phyloP scores from a whole-genome alignment of 305 asterid genomes.

The Ajuga reptans region DNA sequence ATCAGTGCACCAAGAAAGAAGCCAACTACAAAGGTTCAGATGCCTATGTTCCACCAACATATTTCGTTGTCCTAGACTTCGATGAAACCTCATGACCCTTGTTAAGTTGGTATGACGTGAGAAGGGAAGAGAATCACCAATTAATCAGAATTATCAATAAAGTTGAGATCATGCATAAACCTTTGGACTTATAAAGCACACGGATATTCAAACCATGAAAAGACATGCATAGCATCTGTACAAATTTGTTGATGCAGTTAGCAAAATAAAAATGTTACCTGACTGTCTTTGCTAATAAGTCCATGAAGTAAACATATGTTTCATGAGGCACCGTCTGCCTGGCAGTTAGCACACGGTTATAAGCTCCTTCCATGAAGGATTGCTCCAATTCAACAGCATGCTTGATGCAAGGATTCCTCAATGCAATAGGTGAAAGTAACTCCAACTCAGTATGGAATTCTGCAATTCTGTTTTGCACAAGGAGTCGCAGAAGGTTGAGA shows the following conservation, averaged over 20 bases:
- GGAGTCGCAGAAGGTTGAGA: conserved; percentile 93
- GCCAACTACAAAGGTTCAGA: neutral
- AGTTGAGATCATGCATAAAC: neutral
- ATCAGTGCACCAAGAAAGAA: neutral
- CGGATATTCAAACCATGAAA: neutral
- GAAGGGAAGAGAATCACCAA: neutral
- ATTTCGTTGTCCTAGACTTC: neutral
- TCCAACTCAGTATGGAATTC: conserved; percentile 96
- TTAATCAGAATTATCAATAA: neutral
- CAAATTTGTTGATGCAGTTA: neutral
- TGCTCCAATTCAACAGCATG: conserved; percentile 97
- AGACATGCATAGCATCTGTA: neutral
- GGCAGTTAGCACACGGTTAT: conserved; percentile 83
- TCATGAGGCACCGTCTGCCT: conserved; percentile 91
- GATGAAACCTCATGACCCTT: neutral
- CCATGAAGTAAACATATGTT: conserved; percentile 90
- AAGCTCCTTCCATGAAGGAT: conserved; percentile 99
- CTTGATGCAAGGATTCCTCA: conserved; percentile 84
- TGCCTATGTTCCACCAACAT: neutral
- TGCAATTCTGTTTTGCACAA: conserved; percentile 94
- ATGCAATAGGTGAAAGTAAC: conserved; percentile 65
- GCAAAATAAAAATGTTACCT: conserved; percentile 35
- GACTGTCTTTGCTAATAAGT: conserved; percentile 85
- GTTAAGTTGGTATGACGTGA: neutral
- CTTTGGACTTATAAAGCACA: neutral